A percentile compares a stretch with the other conserved stretches of the same genome.
phyloP scores from a whole-genome alignment of 305 asterid genomes.

The Fraxinus ornus region DNA sequence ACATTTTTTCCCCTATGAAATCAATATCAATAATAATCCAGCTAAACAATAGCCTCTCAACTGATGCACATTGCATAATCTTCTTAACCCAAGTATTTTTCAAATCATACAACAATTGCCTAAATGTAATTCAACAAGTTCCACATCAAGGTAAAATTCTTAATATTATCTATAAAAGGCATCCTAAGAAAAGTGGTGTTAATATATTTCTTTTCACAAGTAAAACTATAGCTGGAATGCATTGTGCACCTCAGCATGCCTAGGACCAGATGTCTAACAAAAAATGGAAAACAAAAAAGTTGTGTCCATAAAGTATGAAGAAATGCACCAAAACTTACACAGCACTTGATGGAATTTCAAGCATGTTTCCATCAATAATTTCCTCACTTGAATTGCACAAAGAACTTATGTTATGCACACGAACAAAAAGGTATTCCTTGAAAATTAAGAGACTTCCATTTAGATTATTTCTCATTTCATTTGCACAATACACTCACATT shows the following conservation, averaged over 20 bases:
- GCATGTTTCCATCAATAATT: neutral
- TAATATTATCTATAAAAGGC: neutral
- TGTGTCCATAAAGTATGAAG: neutral
- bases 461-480: neutral
- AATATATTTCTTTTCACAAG: neutral
- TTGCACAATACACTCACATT: neutral
- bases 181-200: neutral
- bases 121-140: neutral
- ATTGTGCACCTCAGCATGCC: neutral
- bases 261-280: neutral
- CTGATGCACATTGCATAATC: neutral
- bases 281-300: neutral
- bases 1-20: neutral
- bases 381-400: neutral
- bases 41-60: neutral
- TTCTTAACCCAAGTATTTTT: neutral
- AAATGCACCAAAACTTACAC: neutral
- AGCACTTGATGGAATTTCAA: neutral
- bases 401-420: neutral
- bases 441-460: neutral
- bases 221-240: neutral
- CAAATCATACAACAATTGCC: neutral
- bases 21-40: neutral
- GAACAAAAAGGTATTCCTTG: neutral
- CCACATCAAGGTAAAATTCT: neutral